These are phyloP conservation scores for Triticum urartu DNA, from an alignment of 176 grass and related monocot genomes.

Conservation along the genomic window DNA sequence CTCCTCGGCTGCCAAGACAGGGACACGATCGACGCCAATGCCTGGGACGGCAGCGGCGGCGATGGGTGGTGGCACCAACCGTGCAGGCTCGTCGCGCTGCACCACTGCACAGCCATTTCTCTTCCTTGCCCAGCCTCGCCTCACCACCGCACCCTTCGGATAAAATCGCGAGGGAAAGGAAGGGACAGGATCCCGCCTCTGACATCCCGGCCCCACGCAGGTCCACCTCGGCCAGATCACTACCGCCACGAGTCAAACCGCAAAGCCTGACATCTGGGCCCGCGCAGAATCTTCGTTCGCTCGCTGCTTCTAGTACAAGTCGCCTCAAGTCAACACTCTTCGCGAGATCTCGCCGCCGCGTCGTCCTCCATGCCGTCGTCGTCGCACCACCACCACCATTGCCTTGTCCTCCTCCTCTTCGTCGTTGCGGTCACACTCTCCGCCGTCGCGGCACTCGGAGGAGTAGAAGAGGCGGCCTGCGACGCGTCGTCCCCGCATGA, in stretches of 20 bases:
- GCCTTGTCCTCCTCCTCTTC: slow-evolving; percentile 16
- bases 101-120: slow-evolving; percentile 50
- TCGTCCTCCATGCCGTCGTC: slow-evolving; percentile 21
- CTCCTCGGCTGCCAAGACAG: neutral
- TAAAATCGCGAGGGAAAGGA: slow-evolving; percentile 22
- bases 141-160: slow-evolving; percentile 30
- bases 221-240: slow-evolving; percentile 1
- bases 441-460: neutral
- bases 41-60: neutral
- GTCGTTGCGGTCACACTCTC: neutral
- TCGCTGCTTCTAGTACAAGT: neutral
- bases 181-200: neutral
- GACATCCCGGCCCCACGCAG: neutral
- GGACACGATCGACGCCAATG: neutral
- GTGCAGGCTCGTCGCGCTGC: slow-evolving; percentile 23
- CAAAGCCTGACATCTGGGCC: neutral
- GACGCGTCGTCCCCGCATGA: neutral
- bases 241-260: neutral
- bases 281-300: neutral
- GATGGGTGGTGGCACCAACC: neutral
- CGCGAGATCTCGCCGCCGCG: slow-evolving; percentile 35
- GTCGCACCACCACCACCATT: neutral
- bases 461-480: slow-evolving; percentile 26
- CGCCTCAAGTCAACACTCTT: slow-evolving; percentile 7
- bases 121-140: neutral